Percentiles rank a stretch among this genome's conserved stretches.
These are phyloP conservation scores for Saccharomycopsis lassenensis DNA, from an alignment of 805 yeast species.

Conservation along the genomic window DNA sequence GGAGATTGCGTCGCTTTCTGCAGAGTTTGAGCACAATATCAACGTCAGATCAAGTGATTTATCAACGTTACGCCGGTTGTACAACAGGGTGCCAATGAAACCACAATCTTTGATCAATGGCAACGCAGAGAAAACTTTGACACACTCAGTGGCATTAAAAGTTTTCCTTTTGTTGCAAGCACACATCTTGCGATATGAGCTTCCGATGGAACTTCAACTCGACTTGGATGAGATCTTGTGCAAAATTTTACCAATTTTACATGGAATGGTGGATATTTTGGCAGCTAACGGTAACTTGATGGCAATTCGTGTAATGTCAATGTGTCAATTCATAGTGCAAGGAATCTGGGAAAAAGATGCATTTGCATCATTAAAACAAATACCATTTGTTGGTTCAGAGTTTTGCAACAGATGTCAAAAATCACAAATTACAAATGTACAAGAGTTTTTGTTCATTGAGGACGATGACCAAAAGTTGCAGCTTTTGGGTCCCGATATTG, in stretches of 20 bases:
- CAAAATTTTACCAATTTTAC: conserved; percentile 38
- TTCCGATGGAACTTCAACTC: conserved; percentile 49
- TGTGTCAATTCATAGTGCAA: conserved; percentile 81
- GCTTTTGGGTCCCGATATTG: conserved; percentile 37
- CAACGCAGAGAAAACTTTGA: conserved; percentile 11
- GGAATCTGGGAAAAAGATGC: conserved; percentile 75
- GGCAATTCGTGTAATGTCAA: conserved; percentile 75
- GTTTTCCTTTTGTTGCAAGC: conserved; percentile 72
- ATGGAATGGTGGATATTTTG: conserved; percentile 63
- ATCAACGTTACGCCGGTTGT: conserved; percentile 34
- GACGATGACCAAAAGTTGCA: conserved; percentile 66
- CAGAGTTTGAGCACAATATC: conserved; percentile 55
- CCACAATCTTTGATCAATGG: conserved; percentile 20
- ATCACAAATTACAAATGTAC: conserved; percentile 55
- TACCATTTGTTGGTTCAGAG: conserved; percentile 52
- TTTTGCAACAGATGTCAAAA: conserved; percentile 45
- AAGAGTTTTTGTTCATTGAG: conserved; percentile 52
- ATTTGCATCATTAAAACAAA: conserved; percentile 54
- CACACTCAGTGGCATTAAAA: conserved; percentile 23
- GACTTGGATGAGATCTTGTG: conserved; percentile 49
- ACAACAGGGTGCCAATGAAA: conserved; percentile 55
- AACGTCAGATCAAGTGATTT: conserved; percentile 57
- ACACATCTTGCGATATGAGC: conserved; percentile 53
- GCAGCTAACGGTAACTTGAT: conserved; percentile 73
- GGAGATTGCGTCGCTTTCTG: conserved; percentile 54